Percentiles rank a stretch among this genome's conserved stretches.
Conservation (phyloP, 345 rosid species). For the Gossypium thurberi region DNA sequence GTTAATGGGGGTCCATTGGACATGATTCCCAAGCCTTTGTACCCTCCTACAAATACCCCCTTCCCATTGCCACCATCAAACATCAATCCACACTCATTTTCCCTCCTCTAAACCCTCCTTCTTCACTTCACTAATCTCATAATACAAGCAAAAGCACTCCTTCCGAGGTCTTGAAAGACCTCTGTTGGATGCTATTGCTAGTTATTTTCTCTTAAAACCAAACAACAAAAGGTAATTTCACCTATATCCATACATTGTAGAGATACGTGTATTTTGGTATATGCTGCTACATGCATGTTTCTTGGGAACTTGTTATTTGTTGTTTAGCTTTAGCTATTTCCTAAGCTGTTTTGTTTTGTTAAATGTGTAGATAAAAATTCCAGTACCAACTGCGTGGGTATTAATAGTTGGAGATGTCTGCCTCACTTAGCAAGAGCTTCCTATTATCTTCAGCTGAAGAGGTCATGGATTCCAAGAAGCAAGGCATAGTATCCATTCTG, state of each 20-base stretch:
- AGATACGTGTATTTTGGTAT: neutral
- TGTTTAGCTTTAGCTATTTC: neutral
- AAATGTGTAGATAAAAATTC: constrained; percentile 24
- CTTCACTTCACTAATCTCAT: constrained; percentile 6
- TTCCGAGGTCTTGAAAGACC: neutral
- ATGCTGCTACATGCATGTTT: neutral
- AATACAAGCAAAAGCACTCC: neutral
- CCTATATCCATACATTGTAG: neutral
- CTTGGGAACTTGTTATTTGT: constrained; percentile 3
- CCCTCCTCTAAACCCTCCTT: neutral
- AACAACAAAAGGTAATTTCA: neutral
- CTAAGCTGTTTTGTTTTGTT: neutral
- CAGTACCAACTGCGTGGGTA: neutral
- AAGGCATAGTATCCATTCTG: constrained; percentile 80
- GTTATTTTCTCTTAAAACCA: neutral
- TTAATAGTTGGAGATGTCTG: constrained; percentile 32
- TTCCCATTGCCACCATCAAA: constrained; percentile 21
- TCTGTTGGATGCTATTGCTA: neutral
- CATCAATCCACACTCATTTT: neutral
- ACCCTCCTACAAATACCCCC: constrained; percentile 36
- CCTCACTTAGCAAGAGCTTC: constrained; percentile 36
- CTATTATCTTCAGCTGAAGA: constrained; percentile 42
- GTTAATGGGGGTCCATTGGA: neutral
- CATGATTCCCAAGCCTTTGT: neutral
- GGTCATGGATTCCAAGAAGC: constrained; percentile 26